Percentiles rank a stretch among this genome's conserved stretches.
Conservation (phyloP, 169 alveolate genomes). For the Miamiensis avidus region DNA sequence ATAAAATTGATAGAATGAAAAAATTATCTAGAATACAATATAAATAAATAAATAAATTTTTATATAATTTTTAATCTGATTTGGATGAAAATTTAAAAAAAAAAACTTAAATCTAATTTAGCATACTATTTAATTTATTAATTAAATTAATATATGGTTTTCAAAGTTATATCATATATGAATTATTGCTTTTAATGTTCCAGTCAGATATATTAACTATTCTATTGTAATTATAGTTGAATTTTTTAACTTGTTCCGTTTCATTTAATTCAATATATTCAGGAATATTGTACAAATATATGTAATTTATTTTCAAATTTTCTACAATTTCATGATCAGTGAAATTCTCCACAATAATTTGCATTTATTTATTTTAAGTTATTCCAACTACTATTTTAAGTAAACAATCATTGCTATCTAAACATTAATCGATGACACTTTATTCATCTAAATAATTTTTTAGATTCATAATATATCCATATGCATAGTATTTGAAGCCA, state of each 20-base stretch:
- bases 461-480: background rate
- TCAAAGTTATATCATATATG: too few relatives aligned
- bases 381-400: background rate
- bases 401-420: background rate
- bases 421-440: background rate
- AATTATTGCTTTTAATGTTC: background rate
- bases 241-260: too few relatives aligned
- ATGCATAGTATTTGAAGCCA: background rate
- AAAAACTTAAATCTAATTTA: too few relatives aligned
- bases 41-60: too few relatives aligned
- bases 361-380: background rate
- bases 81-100: too few relatives aligned
- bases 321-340: background rate
- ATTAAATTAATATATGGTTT: too few relatives aligned
- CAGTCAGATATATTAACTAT: background rate
- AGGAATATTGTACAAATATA: background rate
- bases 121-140: too few relatives aligned
- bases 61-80: too few relatives aligned
- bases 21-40: too few relatives aligned
- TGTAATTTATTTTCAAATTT: background rate
- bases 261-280: background rate
- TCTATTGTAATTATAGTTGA: background rate
- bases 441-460: background rate
- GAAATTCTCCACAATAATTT: too few relatives aligned
- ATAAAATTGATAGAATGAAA: too few relatives aligned